Percentiles rank a stretch among this genome's conserved stretches.
phyloP scores from a whole-genome alignment of 176 grass and related monocot genomes.

The Paspalum vaginatum region DNA sequence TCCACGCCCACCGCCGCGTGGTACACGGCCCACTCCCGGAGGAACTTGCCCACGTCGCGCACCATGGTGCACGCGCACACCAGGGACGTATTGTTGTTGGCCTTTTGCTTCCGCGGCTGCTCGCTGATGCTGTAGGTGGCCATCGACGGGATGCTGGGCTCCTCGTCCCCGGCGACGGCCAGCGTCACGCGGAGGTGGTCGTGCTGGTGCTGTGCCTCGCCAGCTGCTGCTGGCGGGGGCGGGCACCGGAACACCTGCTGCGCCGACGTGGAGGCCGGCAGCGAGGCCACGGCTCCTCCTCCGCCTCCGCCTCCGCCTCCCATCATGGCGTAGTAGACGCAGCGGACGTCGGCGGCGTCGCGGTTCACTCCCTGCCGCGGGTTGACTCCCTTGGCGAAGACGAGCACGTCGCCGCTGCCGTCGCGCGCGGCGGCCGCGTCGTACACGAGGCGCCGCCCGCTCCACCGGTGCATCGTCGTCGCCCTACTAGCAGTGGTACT shows the following conservation, averaged over 20 bases:
- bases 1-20: slow-evolving; percentile 64
- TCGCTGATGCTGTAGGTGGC: slow-evolving; percentile 52
- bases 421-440: slow-evolving; percentile 43
- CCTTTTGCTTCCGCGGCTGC: too few species aligned
- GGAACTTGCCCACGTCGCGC: slow-evolving; percentile 63
- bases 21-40: slow-evolving; percentile 71
- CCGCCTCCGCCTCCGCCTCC: background rate
- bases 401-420: slow-evolving; percentile 48
- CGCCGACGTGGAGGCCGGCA: slow-evolving; percentile 52
- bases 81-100: too few species aligned
- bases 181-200: slow-evolving; percentile 25
- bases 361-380: slow-evolving; percentile 46
- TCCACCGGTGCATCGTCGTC: slow-evolving; percentile 51
- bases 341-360: slow-evolving; percentile 37
- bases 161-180: slow-evolving; percentile 10
- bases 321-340: slow-evolving; percentile 32
- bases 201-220: background rate
- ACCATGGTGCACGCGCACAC: slow-evolving; percentile 76
- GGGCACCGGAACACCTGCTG: slow-evolving; percentile 86
- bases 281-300: background rate
- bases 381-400: slow-evolving; percentile 75
- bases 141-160: slow-evolving; percentile 52
- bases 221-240: background rate
- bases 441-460: slow-evolving; percentile 50
- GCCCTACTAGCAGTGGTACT: too few species aligned